These are phyloP conservation scores for Colletotrichum lindemuthianum DNA, from an alignment of 2,329 filamentous ascomycete species.

Conservation along the genomic window DNA sequence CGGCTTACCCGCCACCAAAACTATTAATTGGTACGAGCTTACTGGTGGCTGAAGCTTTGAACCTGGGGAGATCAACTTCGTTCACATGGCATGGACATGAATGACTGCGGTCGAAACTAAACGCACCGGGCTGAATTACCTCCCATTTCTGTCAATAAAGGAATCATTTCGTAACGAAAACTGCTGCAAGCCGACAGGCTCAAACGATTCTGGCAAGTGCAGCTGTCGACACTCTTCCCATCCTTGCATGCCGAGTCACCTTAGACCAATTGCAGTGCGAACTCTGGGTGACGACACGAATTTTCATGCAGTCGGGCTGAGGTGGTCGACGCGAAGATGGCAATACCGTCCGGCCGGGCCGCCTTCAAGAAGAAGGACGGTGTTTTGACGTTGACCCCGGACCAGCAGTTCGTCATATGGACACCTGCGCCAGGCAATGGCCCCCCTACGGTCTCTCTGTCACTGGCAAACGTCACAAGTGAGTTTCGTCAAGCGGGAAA, in stretches of 20 bases:
- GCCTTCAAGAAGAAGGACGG: conserved; percentile 98
- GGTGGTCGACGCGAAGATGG: conserved; percentile 54
- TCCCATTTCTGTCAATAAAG: no score
- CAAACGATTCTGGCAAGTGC: no score
- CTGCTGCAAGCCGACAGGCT: no score
- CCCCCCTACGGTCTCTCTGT: conserved; percentile 73
- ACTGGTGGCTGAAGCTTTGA: conserved; percentile 23
- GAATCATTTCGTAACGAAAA: no score
- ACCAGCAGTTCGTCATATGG: conserved; percentile 83
- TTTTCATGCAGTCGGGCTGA: background rate
- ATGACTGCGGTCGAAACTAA: background rate
- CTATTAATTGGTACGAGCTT: conserved; percentile 11
- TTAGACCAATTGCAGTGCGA: no score
- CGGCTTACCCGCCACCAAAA: background rate
- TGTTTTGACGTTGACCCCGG: conserved; percentile 77
- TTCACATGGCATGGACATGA: no score
- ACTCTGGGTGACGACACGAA: no score
- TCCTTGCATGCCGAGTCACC: conserved; percentile 15
- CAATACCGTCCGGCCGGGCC: conserved; percentile 71
- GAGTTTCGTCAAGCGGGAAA: conserved; percentile 45
- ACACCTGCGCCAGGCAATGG: conserved; percentile 73
- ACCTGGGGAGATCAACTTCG: conserved; percentile 18
- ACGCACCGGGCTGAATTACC: background rate
- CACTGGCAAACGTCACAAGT: conserved; percentile 85
- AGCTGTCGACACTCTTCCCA: background rate